A percentile compares a stretch with the other conserved stretches of the same genome.
phyloP scores from a whole-genome alignment of 345 rosid species.

The Hibiscus trionum region DNA sequence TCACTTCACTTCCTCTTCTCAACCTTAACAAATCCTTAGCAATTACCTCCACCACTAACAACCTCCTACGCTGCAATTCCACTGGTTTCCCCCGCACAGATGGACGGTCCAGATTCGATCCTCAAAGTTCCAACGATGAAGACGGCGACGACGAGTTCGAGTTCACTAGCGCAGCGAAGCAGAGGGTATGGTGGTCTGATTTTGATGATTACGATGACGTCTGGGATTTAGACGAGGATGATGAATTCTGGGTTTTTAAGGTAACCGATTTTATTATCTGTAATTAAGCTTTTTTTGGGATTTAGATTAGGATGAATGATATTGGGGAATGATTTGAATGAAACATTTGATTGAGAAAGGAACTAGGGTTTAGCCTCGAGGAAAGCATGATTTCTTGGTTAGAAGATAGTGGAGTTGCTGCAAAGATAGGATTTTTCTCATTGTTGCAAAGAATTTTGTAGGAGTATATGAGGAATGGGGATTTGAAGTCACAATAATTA shows the following conservation, averaged over 20 bases:
- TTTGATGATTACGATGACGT: constrained; percentile 31
- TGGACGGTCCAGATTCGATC: constrained; percentile 25
- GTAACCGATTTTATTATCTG: constrained; percentile 21
- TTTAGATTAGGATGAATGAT: background rate
- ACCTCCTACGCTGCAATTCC: constrained; percentile 13
- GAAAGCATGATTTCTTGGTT: background rate
- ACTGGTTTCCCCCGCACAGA: constrained; percentile 22
- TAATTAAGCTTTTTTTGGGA: background rate
- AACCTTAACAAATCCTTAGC: background rate
- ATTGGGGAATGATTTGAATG: background rate
- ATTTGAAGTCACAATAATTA: background rate
- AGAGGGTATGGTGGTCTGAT: constrained; percentile 44
- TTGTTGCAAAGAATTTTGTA: background rate
- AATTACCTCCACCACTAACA: background rate
- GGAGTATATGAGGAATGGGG: background rate
- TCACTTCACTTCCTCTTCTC: constrained; percentile 8
- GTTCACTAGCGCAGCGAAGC: constrained; percentile 23
- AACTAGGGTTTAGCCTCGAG: background rate
- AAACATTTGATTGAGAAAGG: background rate
- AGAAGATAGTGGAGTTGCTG: background rate
- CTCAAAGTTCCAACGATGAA: constrained; percentile 17
- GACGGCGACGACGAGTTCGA: constrained; percentile 20
- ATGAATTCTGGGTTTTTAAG: constrained; percentile 55
- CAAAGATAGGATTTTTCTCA: background rate
- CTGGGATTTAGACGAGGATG: constrained; percentile 29